Evolutionary conservation across 1,284 basidiomycete genomes (phyloP), one percentile per base, ranked within the genome.

Genomic region (Xerocomus minutiporus): DNA sequence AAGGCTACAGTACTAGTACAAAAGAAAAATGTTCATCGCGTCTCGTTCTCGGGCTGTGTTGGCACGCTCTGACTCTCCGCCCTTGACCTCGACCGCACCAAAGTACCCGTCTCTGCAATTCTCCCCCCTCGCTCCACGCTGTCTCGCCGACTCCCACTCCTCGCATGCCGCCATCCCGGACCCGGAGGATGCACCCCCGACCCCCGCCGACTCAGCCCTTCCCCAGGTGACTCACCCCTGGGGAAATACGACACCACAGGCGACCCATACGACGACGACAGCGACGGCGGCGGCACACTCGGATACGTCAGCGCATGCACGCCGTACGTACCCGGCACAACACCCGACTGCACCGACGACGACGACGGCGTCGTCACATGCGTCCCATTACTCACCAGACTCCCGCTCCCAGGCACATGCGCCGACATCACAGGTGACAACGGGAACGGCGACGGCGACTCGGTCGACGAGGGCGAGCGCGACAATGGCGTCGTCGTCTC

Each of bases 281-380:
- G 66, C 2, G 83, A 85, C 6, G 85, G 83, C 20, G 85, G 85
- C 4, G 82, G 82, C 0, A 84, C 84, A 8, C 79, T 83, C 2
- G 74, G 87, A 64, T 87, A 86, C 5, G 82, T 72, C 43, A 86
- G 71, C 42, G 64, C 61, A 26, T 69, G 68, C 26, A 61, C 57
- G 2, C 60, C 5, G 60, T 65, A 26, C 5, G 62, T 51, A 17
- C 44, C 17, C 20, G 48, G 64, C 35, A 69, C 60, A 6, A 71
- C 69, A 20, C 68, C 70, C 4, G 72, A 72, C 36, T 75, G 76
- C 52, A 77, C 69, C 12, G 76, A 73, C 35, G 80, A 81, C 3
- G 84, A 83, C 1, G 82, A 81, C 7, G 86, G 85, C 35, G 82
- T 88, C 9, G 85, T 87, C 58, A 82, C 59, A 52, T 78, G 76